phyloP scores from a whole-genome alignment of 2,329 filamentous ascomycete species.

The Macrophomina phaseolina region DNA sequence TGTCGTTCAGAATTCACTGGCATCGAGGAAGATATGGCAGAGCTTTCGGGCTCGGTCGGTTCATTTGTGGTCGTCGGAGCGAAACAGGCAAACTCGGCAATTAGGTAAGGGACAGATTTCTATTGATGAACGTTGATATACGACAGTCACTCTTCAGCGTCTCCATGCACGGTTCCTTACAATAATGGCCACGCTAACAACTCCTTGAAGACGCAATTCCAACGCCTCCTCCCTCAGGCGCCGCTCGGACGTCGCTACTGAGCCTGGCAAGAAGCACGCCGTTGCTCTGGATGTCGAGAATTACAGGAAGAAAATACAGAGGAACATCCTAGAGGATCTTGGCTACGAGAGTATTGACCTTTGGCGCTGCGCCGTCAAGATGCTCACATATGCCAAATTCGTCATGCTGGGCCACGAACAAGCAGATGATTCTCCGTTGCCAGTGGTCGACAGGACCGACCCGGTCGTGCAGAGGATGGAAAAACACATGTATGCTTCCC shows the following conservation, averaged over 20 bases:
- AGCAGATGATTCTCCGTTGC: conserved; percentile 11
- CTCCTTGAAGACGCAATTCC: background rate
- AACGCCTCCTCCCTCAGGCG: conserved; percentile 4
- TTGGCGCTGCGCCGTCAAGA: conserved; percentile 44
- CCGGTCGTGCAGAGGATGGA: conserved; percentile 24
- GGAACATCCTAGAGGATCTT: conserved; percentile 42
- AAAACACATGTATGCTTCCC: background rate
- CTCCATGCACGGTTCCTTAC: no score
- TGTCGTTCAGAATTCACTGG: conserved; percentile 17
- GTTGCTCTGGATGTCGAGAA: conserved; percentile 24
- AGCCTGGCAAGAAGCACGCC: conserved; percentile 21
- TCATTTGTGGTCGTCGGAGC: conserved; percentile 25
- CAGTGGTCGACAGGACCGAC: conserved; percentile 14
- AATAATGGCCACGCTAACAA: background rate
- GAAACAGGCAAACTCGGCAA: conserved; percentile 22
- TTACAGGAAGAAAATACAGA: conserved; percentile 47
- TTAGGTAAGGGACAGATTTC: conserved; percentile 3
- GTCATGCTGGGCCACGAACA: conserved; percentile 31
- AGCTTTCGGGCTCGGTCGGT: background rate
- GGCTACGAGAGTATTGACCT: conserved; percentile 43
- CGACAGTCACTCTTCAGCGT: no score
- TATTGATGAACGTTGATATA: no score
- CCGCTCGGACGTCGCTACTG: background rate
- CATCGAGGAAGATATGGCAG: conserved; percentile 6
- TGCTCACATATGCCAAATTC: conserved; percentile 40